phyloP scores from a whole-genome alignment of 2,329 filamentous ascomycete genomes.

The Colletotrichum viniferum region DNA sequence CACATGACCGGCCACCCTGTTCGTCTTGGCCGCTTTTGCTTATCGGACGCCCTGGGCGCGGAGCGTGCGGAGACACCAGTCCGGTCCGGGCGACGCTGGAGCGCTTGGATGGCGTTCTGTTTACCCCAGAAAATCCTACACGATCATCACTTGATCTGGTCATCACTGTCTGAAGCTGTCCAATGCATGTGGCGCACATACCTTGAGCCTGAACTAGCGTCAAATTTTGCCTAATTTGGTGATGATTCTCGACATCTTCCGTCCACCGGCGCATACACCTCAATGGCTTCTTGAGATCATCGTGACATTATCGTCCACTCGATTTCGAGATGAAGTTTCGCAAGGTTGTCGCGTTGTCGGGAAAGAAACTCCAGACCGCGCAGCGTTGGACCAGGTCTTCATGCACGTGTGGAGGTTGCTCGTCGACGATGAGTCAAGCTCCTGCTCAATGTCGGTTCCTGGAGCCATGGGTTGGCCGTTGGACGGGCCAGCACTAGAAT shows the following conservation, averaged over 20 bases:
- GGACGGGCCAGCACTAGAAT: background rate
- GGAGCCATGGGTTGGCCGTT: background rate
- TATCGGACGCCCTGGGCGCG: background rate
- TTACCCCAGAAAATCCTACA: background rate
- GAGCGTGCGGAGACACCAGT: background rate
- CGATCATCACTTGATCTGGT: background rate
- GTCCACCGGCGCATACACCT: background rate
- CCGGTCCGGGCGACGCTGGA: background rate
- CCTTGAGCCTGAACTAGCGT: background rate
- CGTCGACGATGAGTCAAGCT: background rate
- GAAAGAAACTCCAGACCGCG: background rate
- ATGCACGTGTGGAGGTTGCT: background rate
- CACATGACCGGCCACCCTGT: background rate
- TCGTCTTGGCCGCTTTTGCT: background rate
- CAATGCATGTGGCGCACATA: background rate
- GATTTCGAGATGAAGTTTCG: background rate
- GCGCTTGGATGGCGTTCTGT: background rate
- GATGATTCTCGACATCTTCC: background rate
- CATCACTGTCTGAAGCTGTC: background rate
- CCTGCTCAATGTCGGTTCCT: background rate
- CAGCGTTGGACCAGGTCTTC: background rate
- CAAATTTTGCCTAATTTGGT: background rate
- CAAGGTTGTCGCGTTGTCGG: background rate
- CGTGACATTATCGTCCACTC: background rate
- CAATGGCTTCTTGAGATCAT: background rate